A percentile compares a stretch with the other conserved stretches of the same genome.
Conservation (phyloP, 257 asterid species). For the Echium plantagineum region DNA sequence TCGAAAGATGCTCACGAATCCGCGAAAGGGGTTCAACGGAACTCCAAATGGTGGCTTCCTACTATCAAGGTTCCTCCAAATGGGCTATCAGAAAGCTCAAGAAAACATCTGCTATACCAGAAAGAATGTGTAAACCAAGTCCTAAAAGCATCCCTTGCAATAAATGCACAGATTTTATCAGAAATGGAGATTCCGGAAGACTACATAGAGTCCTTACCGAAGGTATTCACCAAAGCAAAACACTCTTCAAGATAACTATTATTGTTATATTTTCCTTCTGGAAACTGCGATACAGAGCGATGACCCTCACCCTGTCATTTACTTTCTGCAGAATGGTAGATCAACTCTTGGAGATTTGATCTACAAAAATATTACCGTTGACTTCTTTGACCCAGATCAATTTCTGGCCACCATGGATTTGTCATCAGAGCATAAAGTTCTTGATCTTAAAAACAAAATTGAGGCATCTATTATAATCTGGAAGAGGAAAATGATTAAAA, state of each 20-base stretch:
- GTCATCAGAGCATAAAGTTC: slow-evolving; percentile 75
- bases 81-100: slow-evolving; percentile 56
- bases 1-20: slow-evolving; percentile 61
- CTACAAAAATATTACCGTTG: slow-evolving; percentile 60
- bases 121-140: slow-evolving; percentile 78
- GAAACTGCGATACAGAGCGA: neutral
- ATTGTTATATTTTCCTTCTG: neutral
- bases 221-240: slow-evolving; percentile 27
- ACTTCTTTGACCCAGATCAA: slow-evolving; percentile 60
- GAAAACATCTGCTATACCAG: slow-evolving; percentile 50
- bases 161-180: slow-evolving; percentile 67
- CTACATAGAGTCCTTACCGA: slow-evolving; percentile 84
- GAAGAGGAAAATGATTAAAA: slow-evolving; percentile 63
- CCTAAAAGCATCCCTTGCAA: slow-evolving; percentile 77
- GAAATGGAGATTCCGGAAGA: slow-evolving; percentile 87
- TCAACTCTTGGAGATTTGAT: slow-evolving; percentile 67
- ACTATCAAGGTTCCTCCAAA: slow-evolving; percentile 61
- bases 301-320: neutral
- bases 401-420: slow-evolving; percentile 57
- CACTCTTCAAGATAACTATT: neutral
- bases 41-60: slow-evolving; percentile 90
- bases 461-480: slow-evolving; percentile 90
- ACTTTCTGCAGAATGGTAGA: slow-evolving; percentile 53
- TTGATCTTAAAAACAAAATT: slow-evolving; percentile 75
- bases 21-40: slow-evolving; percentile 48